phyloP scores from a whole-genome alignment of 2,329 filamentous ascomycete genomes.

The Neoscytalidium dimidiatum region DNA sequence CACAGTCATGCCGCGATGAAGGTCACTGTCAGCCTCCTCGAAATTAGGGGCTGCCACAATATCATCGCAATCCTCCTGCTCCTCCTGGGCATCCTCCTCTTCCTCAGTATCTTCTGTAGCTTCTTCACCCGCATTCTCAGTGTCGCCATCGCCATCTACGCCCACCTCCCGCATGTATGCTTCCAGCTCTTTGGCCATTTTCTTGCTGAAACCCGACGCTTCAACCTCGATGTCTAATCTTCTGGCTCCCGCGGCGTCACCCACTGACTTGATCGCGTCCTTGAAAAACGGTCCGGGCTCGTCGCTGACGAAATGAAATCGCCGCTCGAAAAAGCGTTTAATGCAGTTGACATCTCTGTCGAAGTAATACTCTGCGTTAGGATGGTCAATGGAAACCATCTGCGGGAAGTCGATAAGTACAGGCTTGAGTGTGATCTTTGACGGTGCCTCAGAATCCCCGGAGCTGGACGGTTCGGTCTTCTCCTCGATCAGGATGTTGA shows the following conservation, averaged over 20 bases:
- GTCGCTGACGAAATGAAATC: constrained; percentile 84
- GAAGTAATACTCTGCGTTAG: constrained; percentile 96
- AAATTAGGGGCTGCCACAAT: not conserved
- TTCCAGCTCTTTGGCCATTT: constrained; percentile 94
- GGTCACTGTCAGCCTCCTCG: constrained; percentile 2
- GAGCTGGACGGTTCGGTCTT: constrained; percentile 33
- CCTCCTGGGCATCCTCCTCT: constrained; percentile 22
- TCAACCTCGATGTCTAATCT: constrained; percentile 84
- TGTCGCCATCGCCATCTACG: constrained; percentile 52
- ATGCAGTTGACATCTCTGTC: constrained; percentile 94
- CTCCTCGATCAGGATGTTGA: constrained; percentile 95
- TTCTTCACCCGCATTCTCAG: constrained; percentile 24
- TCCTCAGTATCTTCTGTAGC: constrained; percentile 22
- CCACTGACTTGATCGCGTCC: constrained; percentile 75
- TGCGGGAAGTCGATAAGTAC: constrained; percentile 97
- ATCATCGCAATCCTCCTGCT: constrained; percentile 11
- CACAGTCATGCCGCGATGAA: constrained; percentile 32
- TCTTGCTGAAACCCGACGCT: constrained; percentile 93
- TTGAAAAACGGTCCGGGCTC: constrained; percentile 82
- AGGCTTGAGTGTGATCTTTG: constrained; percentile 64
- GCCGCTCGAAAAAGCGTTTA: constrained; percentile 87
- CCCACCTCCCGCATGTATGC: constrained; percentile 78
- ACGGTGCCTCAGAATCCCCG: constrained; percentile 9
- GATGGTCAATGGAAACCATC: constrained; percentile 93
- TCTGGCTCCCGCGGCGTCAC: constrained; percentile 52